Conservation (phyloP, 2,329 filamentous ascomycete species). For the Paecilomyces sp. region DNA sequence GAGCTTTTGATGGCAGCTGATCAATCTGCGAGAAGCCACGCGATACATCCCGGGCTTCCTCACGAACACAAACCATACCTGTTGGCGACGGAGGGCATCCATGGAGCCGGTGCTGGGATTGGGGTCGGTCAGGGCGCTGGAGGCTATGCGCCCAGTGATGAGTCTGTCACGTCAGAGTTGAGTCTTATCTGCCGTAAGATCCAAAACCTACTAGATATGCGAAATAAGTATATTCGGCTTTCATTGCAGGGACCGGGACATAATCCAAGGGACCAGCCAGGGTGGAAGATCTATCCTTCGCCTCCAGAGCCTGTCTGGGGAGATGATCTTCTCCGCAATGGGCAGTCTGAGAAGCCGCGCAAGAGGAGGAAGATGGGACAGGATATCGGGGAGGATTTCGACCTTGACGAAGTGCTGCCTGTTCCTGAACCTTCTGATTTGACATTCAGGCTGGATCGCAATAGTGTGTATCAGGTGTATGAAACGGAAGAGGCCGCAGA, state of each 20-base stretch:
- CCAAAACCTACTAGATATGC: slow-evolving; percentile 77
- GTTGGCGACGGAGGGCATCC: slow-evolving; percentile 47
- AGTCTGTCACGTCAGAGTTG: slow-evolving; percentile 76
- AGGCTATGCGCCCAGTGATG: slow-evolving; percentile 64
- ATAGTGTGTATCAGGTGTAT: slow-evolving; percentile 89
- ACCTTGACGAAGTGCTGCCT: slow-evolving; percentile 69
- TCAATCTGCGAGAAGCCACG: slow-evolving; percentile 41
- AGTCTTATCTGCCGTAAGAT: slow-evolving; percentile 84
- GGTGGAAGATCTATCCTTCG: slow-evolving; percentile 84
- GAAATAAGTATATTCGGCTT: slow-evolving; percentile 79
- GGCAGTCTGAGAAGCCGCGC: slow-evolving; percentile 30
- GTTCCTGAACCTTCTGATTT: slow-evolving; percentile 64
- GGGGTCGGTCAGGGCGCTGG: slow-evolving; percentile 55
- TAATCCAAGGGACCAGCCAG: slow-evolving; percentile 77
- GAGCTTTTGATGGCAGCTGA: slow-evolving; percentile 40
- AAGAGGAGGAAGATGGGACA: slow-evolving; percentile 77
- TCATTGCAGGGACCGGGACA: slow-evolving; percentile 76
- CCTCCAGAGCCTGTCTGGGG: slow-evolving; percentile 89
- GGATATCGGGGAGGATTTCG: slow-evolving; percentile 88
- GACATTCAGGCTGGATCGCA: slow-evolving; percentile 71
- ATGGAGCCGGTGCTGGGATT: slow-evolving; percentile 52
- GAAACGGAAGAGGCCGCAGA: slow-evolving; percentile 58
- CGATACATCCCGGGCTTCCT: slow-evolving; percentile 44
- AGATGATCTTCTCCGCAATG: slow-evolving; percentile 38
- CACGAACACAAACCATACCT: slow-evolving; percentile 50